phyloP scores from a whole-genome alignment of 305 asterid genomes.

The Fraxinus angustifolia region DNA sequence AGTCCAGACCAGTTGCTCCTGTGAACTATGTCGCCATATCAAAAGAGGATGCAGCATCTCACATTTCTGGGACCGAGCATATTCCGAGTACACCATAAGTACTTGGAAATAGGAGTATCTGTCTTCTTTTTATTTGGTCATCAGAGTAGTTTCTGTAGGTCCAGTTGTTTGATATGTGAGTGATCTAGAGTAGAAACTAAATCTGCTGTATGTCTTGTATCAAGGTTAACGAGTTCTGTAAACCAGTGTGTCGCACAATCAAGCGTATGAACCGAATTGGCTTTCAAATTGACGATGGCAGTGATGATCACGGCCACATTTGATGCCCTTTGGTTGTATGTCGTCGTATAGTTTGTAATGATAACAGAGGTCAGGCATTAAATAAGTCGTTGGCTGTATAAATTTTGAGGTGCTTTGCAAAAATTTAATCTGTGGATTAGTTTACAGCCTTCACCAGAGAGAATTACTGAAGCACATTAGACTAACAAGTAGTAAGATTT shows the following conservation, averaged over 20 bases:
- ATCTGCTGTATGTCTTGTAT: background rate
- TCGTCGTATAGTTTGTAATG: background rate
- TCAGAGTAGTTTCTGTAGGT: background rate
- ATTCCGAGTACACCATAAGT: conserved; percentile 30
- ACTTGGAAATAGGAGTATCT: background rate
- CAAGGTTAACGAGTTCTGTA: background rate
- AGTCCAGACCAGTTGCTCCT: conserved; percentile 64
- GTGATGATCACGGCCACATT: background rate
- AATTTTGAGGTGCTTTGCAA: background rate
- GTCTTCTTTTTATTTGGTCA: background rate
- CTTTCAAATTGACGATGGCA: background rate
- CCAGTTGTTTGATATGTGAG: background rate
- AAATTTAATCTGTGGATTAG: background rate
- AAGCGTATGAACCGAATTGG: background rate
- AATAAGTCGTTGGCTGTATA: background rate
- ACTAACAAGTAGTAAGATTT: background rate
- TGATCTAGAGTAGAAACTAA: background rate
- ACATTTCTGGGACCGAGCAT: conserved; percentile 33
- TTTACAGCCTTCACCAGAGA: background rate
- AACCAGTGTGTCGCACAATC: background rate
- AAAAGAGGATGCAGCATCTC: conserved; percentile 54
- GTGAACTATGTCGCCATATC: conserved; percentile 73
- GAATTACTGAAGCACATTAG: background rate
- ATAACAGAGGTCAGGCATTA: background rate
- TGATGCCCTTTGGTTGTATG: background rate